Evolutionary conservation across 1,139 yeast genomes (phyloP).

Genomic region (Sugiyamaella xylanicola): DNA sequence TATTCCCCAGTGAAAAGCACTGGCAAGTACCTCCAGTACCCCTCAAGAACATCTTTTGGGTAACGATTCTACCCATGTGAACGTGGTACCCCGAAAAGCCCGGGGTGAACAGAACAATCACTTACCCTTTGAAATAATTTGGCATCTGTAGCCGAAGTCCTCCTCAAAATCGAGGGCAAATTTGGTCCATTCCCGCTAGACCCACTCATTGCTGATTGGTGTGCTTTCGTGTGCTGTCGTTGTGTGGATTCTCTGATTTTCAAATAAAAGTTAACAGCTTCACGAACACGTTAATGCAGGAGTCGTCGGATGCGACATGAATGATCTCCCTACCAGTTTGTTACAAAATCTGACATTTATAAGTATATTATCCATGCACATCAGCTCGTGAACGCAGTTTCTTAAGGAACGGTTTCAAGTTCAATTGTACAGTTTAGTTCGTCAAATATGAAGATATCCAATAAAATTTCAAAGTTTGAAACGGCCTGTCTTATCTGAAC

Average conservation of each 20-base stretch:
- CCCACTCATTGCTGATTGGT: too few relatives aligned
- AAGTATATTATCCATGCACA: too few relatives aligned
- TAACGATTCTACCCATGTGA: background rate
- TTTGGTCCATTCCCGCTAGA: conserved; percentile 16
- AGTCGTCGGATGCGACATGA: background rate
- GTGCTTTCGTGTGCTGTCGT: too few relatives aligned
- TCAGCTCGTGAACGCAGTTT: too few relatives aligned
- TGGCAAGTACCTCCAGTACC: background rate
- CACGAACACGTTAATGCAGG: background rate
- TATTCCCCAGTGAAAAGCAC: too few relatives aligned
- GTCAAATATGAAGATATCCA: too few relatives aligned
- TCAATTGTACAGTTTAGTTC: too few relatives aligned
- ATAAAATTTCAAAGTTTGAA: too few relatives aligned
- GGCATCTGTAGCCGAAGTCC: conserved; percentile 32
- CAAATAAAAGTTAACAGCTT: background rate
- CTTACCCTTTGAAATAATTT: conserved; percentile 38
- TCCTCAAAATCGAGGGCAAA: conserved; percentile 13
- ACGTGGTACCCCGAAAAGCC: background rate
- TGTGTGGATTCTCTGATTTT: conserved; percentile 4
- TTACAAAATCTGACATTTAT: conserved; percentile 3
- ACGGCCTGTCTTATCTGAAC: too few relatives aligned
- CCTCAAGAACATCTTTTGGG: background rate
- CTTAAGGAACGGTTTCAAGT: too few relatives aligned
- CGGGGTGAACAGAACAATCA: background rate
- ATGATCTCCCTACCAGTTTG: too few relatives aligned